These are phyloP conservation scores for Bolboschoenus planiculmis DNA, from an alignment of 176 grass and related monocot species.

Conservation along the genomic window DNA sequence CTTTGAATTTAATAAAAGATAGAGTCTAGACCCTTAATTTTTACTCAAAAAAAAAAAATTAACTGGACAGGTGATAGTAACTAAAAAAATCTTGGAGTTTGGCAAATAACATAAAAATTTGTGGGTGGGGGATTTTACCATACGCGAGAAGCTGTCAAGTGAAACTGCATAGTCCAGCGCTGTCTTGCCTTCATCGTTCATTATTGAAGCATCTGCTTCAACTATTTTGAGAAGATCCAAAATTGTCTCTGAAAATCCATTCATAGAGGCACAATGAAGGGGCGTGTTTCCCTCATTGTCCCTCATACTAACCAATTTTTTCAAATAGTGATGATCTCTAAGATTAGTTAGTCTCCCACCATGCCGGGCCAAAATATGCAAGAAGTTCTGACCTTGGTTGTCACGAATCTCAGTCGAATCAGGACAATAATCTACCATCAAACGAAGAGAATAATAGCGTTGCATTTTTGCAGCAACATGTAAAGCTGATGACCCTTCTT, in stretches of 20 bases:
- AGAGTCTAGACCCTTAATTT: no score
- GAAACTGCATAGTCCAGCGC: constrained; percentile 10
- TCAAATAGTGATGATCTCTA: neutral
- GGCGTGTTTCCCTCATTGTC: constrained; percentile 41
- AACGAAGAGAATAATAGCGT: constrained; percentile 6
- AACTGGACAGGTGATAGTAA: no score
- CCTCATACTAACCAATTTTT: constrained; percentile 5
- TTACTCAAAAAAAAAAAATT: no score
- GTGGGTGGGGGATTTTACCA: no score
- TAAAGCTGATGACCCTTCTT: constrained; percentile 19
- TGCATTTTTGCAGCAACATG: constrained; percentile 33
- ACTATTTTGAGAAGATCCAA: constrained; percentile 7
- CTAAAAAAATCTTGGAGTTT: no score
- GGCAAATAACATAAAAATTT: no score
- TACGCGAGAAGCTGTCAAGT: neutral
- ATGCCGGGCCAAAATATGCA: constrained; percentile 19
- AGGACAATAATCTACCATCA: constrained; percentile 11
- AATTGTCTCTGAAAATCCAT: neutral
- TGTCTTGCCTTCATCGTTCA: constrained; percentile 36
- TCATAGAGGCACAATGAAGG: constrained; percentile 27
- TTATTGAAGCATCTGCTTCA: constrained; percentile 17
- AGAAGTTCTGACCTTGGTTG: constrained; percentile 27
- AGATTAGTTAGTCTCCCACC: neutral
- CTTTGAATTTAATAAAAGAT: no score
- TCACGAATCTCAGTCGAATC: constrained; percentile 33